Evolutionary conservation across 208 protist species (phyloP).

Genomic region (Acanthamoeba royreba): DNA sequence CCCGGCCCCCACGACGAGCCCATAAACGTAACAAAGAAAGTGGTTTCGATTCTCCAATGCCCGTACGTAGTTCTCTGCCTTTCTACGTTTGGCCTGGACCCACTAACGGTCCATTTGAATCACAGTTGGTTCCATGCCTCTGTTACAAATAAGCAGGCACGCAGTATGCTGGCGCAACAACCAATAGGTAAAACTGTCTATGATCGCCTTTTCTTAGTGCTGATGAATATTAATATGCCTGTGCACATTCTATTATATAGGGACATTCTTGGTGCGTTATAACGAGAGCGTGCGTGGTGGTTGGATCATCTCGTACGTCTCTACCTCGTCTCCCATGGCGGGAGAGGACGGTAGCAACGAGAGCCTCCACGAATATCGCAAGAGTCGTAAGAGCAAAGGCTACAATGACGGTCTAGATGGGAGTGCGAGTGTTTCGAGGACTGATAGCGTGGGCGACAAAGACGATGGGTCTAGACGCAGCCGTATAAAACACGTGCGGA

Average conservation of each 20-base stretch:
- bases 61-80: background rate
- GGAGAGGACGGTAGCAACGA: background rate
- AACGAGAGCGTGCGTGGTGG: constrained; percentile 39
- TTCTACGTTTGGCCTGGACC: background rate
- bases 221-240: background rate
- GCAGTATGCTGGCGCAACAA: constrained; percentile 7
- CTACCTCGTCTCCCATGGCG: background rate
- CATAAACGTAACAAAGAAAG: constrained; percentile 40
- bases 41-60: constrained; percentile 3
- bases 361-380: background rate
- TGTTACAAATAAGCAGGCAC: constrained; percentile 31
- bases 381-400: background rate
- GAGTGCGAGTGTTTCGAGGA: background rate
- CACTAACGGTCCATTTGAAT: no score
- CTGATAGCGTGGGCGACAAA: background rate
- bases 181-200: background rate
- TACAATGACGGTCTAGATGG: background rate
- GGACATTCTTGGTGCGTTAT: constrained; percentile 38
- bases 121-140: constrained; percentile 19
- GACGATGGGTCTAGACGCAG: background rate
- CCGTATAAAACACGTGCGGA: constrained; percentile 10
- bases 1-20: background rate
- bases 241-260: background rate
- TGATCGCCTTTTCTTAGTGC: background rate
- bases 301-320: constrained; percentile 39